Base-by-base conservation (phyloP, 257 asterid species). In the Agastache rugosa region DNA sequence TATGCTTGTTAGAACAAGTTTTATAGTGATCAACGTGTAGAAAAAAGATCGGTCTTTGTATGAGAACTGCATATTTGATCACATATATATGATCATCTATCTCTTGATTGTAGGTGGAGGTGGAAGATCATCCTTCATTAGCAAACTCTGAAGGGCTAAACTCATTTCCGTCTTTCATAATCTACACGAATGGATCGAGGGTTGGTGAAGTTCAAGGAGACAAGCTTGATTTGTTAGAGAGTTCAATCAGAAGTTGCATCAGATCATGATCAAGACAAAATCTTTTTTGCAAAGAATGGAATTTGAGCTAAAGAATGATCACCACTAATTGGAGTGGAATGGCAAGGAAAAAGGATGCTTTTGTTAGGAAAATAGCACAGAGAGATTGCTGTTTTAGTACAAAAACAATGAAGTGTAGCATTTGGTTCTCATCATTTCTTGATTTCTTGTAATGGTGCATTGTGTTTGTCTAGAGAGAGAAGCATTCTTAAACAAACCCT, bases 121-220 rank as follows among this genome's bases (percentile, higher is more conserved):
- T 84, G 27, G 93, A 88, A 54, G 93, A 85, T 45, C 80, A 84
- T 37, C 87, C 90, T 29, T 79, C 79, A 8, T 3, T 88, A 15
- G 82, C 77, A 25, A 81, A 79, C 77, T 88, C 86, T 1, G 88
- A 88, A 74, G 89, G 86, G 14, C 67, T 86, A 31, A 81, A 44
- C 65, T 48, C 80, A 17, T 78, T 88, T 69, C 93, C 93, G 3
- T 70, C 84, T 14, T 84, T 85, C 74, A 67, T 83, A 62, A 78
- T 88, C 48, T 85, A 88, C 77, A 73, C 73, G 34, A 86, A 86
- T 14, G 93, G 93, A 34, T 80, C 85, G 67, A 80, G 83, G 61
- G 82, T 83, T 1, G 79, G 56, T 71, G 86, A 88, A 42, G 54
- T 88, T 64, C 77, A 77, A 1, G 86, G 85, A 41, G 83, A 70